Evolutionary conservation across 176 grass and related monocot species (phyloP), one percentile per base, ranked within the genome.

Genomic region (Carex parvula): DNA sequence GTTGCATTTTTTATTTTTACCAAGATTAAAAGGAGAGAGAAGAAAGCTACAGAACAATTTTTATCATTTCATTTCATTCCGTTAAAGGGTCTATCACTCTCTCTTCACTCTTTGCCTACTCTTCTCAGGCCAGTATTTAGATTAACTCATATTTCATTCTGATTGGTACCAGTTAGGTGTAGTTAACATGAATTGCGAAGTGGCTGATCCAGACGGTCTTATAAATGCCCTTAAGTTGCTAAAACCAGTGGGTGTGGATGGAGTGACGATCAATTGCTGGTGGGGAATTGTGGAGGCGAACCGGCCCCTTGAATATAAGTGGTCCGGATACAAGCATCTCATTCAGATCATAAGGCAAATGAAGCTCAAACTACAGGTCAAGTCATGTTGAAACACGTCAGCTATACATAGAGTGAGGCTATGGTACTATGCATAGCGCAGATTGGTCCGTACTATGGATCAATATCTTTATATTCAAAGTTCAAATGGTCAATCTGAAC

Each of bases 181-280:
- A 17, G 81, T 94, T 76, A 90, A 84, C 83, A 69, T 6, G 29
- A 84, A 86, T 4, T 84, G 92, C 1, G 92, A 98, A 81, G 76
- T 98, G 26, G 84, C 76, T 60, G 89, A 94, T 84, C 89, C 87
- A 3, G 91, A 98, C 16, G 82, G 75, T 61, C 48, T 98, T 65
- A 87, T 91, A 12, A 82, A 86, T 58, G 89, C 94, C 81, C 86
- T 98, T 62, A 84, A 86, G 74, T 85, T 88, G 37, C 89, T 98
- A 85, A 94, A 93, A 86, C 87, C 92, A 3, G 56, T 87, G 0
- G 87, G 85, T 5, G 92, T 91, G 3, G 95, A 98, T 26, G 92
- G 95, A 12, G 95, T 94, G 61, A 94, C 93, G 95, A 86, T 98
- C 3, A 87, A 98, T 68, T 94, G 92, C 82, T 98, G 92, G 95